Evolutionary conservation across 2,329 filamentous ascomycete species (phyloP).

Genomic region (Rutstroemia sp.): DNA sequence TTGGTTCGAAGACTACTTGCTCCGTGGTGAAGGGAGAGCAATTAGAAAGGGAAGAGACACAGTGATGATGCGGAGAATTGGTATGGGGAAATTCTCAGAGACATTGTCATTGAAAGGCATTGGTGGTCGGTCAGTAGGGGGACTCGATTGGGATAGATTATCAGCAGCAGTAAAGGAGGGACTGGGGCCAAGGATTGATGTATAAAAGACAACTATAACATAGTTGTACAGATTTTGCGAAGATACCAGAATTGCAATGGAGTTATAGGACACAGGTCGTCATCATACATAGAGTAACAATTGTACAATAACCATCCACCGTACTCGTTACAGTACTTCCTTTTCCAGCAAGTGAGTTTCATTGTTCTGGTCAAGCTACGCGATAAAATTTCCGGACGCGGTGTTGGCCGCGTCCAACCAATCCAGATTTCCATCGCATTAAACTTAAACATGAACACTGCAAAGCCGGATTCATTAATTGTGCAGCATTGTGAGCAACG

Average conservation of each 20-base stretch:
- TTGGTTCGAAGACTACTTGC: constrained; percentile 66
- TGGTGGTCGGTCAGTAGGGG: constrained; percentile 18
- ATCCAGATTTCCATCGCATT: too few species aligned
- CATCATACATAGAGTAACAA: not conserved
- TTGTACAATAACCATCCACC: not conserved
- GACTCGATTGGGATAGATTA: constrained; percentile 26
- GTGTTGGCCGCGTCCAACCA: too few species aligned
- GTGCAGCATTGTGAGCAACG: not conserved
- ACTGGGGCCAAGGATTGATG: constrained; percentile 22
- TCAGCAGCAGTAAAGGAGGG: constrained; percentile 25
- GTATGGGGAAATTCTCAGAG: constrained; percentile 52
- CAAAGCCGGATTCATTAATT: not conserved
- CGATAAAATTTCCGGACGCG: not conserved
- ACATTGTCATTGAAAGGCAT: constrained; percentile 37
- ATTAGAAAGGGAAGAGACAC: constrained; percentile 64
- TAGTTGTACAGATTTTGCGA: constrained; percentile 1
- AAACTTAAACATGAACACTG: not conserved
- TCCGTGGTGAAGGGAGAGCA: constrained; percentile 55
- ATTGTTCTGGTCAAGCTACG: not conserved
- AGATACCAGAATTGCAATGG: constrained; percentile 12
- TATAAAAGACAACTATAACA: not conserved
- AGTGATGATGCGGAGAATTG: constrained; percentile 65
- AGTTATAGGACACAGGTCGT: not conserved
- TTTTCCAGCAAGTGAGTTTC: not conserved
- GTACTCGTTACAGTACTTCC: not conserved